Evolutionary conservation across 805 yeast genomes (phyloP).

Genomic region (Cyberlindnera mrakii): DNA sequence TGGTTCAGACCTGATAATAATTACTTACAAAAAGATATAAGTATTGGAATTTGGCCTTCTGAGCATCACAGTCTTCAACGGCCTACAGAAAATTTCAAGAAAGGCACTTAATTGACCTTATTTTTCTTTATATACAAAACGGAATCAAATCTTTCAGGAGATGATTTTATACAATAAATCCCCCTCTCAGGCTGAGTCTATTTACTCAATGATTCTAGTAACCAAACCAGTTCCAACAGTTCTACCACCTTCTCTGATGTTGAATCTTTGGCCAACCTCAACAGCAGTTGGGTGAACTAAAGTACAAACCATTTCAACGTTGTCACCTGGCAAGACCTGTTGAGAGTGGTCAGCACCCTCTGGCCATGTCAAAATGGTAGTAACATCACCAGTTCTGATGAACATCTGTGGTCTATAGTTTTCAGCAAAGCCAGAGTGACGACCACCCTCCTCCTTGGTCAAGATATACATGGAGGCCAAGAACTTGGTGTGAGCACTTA

Average conservation of each 20-base stretch:
- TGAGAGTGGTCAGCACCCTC: conserved; percentile 75
- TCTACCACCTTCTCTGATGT: conserved; percentile 98
- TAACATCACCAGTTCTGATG: conserved; percentile 93
- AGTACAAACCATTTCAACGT: conserved; percentile 91
- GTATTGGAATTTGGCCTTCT: too few species aligned
- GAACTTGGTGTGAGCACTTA: conserved; percentile 89
- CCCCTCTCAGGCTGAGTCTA: background rate
- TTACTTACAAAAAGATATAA: too few species aligned
- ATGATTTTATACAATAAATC: background rate
- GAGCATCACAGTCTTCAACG: too few species aligned
- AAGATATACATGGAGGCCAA: conserved; percentile 89
- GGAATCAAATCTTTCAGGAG: too few species aligned
- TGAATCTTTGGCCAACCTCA: conserved; percentile 97
- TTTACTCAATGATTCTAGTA: conserved; percentile 74
- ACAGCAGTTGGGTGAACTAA: conserved; percentile 87
- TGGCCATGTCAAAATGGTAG: conserved; percentile 88
- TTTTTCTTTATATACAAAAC: too few species aligned
- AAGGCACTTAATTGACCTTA: too few species aligned
- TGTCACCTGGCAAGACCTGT: conserved; percentile 97
- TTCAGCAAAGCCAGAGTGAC: conserved; percentile 95
- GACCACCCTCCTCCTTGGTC: conserved; percentile 98
- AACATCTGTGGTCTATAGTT: conserved; percentile 98
- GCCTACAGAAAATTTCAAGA: too few species aligned
- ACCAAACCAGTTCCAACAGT: conserved; percentile 98
- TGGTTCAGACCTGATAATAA: too few species aligned